phyloP scores from a whole-genome alignment of 2,329 filamentous ascomycete species.

The Curvularia sp. region DNA sequence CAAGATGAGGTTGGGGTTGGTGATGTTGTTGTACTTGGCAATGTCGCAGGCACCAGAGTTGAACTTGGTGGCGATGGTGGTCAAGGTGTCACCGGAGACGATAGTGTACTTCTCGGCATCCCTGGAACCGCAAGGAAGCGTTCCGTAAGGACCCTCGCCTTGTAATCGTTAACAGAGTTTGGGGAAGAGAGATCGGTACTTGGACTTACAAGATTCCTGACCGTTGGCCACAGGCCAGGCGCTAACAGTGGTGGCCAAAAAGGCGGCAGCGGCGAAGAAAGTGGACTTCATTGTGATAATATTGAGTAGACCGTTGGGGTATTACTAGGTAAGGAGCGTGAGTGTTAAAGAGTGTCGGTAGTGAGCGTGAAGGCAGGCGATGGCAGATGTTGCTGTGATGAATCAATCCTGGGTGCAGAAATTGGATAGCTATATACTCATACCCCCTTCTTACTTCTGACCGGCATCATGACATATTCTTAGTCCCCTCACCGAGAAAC shows the following conservation, averaged over 20 bases:
- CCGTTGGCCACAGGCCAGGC: not conserved
- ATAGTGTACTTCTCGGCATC: not conserved
- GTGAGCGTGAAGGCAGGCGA: not conserved
- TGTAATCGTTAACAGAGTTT: not conserved
- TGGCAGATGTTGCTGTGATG: not conserved
- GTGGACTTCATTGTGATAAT: conserved; percentile 6
- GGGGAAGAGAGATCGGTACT: not conserved
- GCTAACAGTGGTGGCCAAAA: conserved; percentile 1
- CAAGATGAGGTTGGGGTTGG: not conserved
- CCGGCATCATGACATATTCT: not conserved
- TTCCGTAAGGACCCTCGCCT: not conserved
- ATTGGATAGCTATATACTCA: not conserved
- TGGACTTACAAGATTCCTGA: not conserved
- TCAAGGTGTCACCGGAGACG: not conserved
- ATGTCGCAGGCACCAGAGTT: conserved; percentile 8
- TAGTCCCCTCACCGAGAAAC: not conserved
- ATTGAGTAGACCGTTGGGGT: not conserved
- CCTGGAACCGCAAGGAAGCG: conserved; percentile 2
- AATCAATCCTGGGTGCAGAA: not conserved
- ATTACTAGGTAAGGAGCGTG: not conserved
- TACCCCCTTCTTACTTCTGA: not conserved
- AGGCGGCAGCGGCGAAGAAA: not conserved
- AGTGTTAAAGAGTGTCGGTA: conserved; percentile 1
- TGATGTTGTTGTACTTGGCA: not conserved
- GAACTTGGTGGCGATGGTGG: not conserved